phyloP scores from a whole-genome alignment of 352 stramenopile species.

The Phytopythium mirpurense region DNA sequence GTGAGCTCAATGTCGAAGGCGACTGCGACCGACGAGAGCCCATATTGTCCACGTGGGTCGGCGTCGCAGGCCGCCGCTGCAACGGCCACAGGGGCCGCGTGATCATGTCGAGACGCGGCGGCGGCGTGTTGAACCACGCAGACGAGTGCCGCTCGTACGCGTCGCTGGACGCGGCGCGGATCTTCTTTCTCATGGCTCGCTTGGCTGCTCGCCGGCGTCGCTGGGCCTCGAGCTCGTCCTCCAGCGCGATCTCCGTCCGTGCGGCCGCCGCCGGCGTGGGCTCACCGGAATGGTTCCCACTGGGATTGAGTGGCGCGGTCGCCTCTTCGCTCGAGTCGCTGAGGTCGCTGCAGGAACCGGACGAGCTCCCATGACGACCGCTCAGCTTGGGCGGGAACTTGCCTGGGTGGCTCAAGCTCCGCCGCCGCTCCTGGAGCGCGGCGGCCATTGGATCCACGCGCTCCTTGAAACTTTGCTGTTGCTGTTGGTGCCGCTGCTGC shows the following conservation, averaged over 20 bases:
- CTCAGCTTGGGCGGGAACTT: slow-evolving; percentile 11
- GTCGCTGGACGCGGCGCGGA: slow-evolving; percentile 29
- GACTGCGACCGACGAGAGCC: slow-evolving; percentile 1
- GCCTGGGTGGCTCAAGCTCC: slow-evolving; percentile 35
- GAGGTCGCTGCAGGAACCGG: slow-evolving; percentile 16
- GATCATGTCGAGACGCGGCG: neutral
- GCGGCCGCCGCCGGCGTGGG: slow-evolving; percentile 4
- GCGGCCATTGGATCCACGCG: neutral
- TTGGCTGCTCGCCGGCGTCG: slow-evolving; percentile 15
- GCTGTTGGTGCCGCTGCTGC: slow-evolving; percentile 17
- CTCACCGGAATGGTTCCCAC: neutral
- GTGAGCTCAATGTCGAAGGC: neutral
- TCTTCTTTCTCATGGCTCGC: slow-evolving; percentile 30
- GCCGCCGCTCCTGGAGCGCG: slow-evolving; percentile 15
- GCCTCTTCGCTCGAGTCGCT: slow-evolving; percentile 19
- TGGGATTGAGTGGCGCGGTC: slow-evolving; percentile 7
- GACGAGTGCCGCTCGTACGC: slow-evolving; percentile 31
- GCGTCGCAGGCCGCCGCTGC: slow-evolving; percentile 3
- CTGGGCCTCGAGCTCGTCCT: slow-evolving; percentile 13
- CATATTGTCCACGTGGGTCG: neutral
- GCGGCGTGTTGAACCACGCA: slow-evolving; percentile 4
- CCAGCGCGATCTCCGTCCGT: slow-evolving; percentile 26
- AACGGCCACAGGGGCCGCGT: neutral
- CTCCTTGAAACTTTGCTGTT: slow-evolving; percentile 10
- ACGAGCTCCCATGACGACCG: slow-evolving; percentile 9